A percentile compares a stretch with the other conserved stretches of the same genome.
Evolutionary conservation across 2,329 filamentous ascomycete species (phyloP).

Genomic region (Microcyclospora tardicrescens): DNA sequence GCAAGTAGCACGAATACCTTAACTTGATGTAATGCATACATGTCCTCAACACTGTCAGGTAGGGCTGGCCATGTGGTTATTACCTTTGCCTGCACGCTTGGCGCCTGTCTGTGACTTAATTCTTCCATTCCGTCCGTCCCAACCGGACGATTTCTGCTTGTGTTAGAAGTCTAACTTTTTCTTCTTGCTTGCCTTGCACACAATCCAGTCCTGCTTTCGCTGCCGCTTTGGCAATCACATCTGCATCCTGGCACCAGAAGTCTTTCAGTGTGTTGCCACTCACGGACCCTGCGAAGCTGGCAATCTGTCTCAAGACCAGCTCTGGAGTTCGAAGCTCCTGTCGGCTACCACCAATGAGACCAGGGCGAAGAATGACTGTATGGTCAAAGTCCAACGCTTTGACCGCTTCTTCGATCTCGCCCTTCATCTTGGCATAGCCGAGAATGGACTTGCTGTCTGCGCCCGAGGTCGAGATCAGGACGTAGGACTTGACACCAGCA

Average conservation of each 20-base stretch:
- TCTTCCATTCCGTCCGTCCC: constrained; percentile 42
- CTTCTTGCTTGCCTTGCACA: constrained; percentile 39
- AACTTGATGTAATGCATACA: too few species aligned
- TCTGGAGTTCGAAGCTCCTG: constrained; percentile 46
- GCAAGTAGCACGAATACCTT: too few species aligned
- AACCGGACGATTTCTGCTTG: constrained; percentile 51
- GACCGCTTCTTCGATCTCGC: constrained; percentile 69
- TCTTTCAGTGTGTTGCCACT: constrained; percentile 44
- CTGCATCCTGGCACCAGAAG: constrained; percentile 57
- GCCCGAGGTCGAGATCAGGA: constrained; percentile 54
- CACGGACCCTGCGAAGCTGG: constrained; percentile 43
- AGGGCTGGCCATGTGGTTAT: too few species aligned
- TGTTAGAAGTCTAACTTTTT: constrained; percentile 50
- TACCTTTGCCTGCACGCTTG: too few species aligned
- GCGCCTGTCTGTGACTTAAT: neutral
- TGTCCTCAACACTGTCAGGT: too few species aligned
- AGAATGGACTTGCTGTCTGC: constrained; percentile 42
- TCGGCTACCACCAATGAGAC: constrained; percentile 60
- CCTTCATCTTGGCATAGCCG: constrained; percentile 62
- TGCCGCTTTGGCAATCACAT: constrained; percentile 57
- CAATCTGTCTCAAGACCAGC: constrained; percentile 41
- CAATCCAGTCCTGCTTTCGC: constrained; percentile 44
- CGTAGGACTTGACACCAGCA: constrained; percentile 58
- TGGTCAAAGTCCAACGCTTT: constrained; percentile 61
- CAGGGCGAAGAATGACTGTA: constrained; percentile 61